phyloP scores from a whole-genome alignment of 31 red algal genomes.

The Endocladia muricata region DNA sequence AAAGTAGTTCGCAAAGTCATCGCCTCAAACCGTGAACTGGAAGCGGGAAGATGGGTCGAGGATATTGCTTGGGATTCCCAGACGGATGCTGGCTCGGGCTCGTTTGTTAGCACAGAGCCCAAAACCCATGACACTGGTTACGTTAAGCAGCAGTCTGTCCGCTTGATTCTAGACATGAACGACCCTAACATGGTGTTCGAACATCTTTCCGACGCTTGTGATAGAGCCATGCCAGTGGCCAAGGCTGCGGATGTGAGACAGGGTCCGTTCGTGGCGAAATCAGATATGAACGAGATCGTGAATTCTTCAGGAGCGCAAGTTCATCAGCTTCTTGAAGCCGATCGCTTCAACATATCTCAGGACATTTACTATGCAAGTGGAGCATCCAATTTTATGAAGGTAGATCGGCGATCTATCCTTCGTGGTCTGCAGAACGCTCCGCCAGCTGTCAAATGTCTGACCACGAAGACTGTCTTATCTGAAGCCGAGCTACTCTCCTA shows the following conservation, averaged over 20 bases:
- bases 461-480: slow-evolving; percentile 22
- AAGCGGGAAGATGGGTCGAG: slow-evolving; percentile 63
- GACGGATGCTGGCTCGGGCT: slow-evolving; percentile 29
- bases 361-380: slow-evolving; percentile 82
- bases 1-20: too few relatives aligned
- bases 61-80: slow-evolving; percentile 74
- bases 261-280: background rate
- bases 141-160: too few relatives aligned
- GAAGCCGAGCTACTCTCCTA: slow-evolving; percentile 53
- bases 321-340: slow-evolving; percentile 45
- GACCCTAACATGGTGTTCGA: slow-evolving; percentile 77
- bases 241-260: background rate
- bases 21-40: slow-evolving; percentile 54
- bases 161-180: slow-evolving; percentile 73
- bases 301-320: slow-evolving; percentile 44
- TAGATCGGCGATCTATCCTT: slow-evolving; percentile 60
- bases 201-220: slow-evolving; percentile 24
- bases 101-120: too few relatives aligned
- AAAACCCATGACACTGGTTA: too few relatives aligned
- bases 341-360: slow-evolving; percentile 81
- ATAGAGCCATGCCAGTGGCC: background rate
- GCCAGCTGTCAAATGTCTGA: slow-evolving; percentile 66
- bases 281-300: slow-evolving; percentile 20
- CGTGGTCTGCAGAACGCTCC: slow-evolving; percentile 71
- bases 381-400: slow-evolving; percentile 38